Evolutionary conservation across 305 asterid genomes (phyloP), one percentile per base, ranked within the genome.

Genomic region (Plantago rigida): DNA sequence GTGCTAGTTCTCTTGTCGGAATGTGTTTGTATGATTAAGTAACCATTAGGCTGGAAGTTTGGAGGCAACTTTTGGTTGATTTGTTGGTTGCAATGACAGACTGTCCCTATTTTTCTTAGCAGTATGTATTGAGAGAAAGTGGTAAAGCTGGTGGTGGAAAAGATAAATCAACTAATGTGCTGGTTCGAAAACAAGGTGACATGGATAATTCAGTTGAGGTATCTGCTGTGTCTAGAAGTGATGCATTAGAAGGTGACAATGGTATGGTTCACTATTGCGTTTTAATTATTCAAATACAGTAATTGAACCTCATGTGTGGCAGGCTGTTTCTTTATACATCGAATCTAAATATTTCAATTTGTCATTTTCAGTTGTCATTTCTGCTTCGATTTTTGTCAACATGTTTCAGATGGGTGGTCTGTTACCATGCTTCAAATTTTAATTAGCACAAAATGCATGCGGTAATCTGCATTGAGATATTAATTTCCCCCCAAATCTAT

Each of bases 121-220:
- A 84, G 95, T 86, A 86, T 34, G 86, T 86, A 51, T 71, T 68
- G 41, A 78, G 89, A 79, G 87, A 84, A 44, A 74, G 70, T 73
- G 63, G 79, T 60, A 86, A 84, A 78, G 71, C 48, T 64, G 65
- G 59, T 57, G 68, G 70, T 59, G 75, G 80, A 75, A 84, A 79
- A 70, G 86, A 82, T 69, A 86, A 80, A 69, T 73, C 91, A 45
- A 57, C 82, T 49, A 63, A 74, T 72, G 50, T 62, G 44, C 68
- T 69, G 73, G 81, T 59, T 69, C 61, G 79, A 26, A 84, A 75
- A 69, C 82, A 76, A 55, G 87, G 79, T 64, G 80, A 76, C 12
- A 47, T 57, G 17, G 75, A 74, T 66, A 86, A 80, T 67, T 63
- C 85, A 69, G 69, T 60, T 67, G 59, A 67, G 50, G 52, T 75